Conservation (phyloP, 2,329 filamentous ascomycete species). For the Graphiopsis chlorocephala region DNA sequence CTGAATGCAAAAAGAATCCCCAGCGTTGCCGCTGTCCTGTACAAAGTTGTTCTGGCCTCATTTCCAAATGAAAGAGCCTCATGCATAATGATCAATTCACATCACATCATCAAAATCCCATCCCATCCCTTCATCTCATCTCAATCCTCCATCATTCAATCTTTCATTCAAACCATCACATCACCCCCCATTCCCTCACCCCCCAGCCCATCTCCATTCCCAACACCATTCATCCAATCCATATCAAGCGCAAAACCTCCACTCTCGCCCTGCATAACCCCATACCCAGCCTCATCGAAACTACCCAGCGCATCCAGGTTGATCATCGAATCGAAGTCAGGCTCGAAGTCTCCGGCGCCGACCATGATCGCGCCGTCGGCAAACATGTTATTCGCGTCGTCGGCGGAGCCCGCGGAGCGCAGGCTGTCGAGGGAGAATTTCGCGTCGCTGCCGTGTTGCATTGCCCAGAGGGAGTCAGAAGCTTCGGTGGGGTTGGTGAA, state of each 20-base stretch:
- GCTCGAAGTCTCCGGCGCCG: conserved; percentile 29
- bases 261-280: conserved; percentile 33
- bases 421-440: conserved; percentile 1
- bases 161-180: background rate
- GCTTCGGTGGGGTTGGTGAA: conserved; percentile 1
- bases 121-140: too few relatives aligned
- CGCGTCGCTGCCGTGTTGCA: background rate
- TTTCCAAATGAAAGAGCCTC: background rate
- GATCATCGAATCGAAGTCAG: conserved; percentile 38
- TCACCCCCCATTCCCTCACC: background rate
- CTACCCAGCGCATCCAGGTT: conserved; percentile 36
- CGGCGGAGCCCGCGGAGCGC: too few relatives aligned
- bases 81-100: background rate
- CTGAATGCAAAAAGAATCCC: background rate
- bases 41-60: background rate
- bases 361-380: conserved; percentile 17
- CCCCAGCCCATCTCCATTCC: background rate
- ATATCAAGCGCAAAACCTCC: conserved; percentile 35
- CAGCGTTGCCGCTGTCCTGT: background rate
- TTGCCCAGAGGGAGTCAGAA: conserved; percentile 1
- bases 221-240: conserved; percentile 33
- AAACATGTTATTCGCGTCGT: background rate
- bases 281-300: conserved; percentile 20
- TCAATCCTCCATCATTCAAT: too few relatives aligned
- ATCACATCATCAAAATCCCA: background rate